Base-by-base conservation (phyloP, 208 protist species). In the Trypanosoma mega region DNA sequence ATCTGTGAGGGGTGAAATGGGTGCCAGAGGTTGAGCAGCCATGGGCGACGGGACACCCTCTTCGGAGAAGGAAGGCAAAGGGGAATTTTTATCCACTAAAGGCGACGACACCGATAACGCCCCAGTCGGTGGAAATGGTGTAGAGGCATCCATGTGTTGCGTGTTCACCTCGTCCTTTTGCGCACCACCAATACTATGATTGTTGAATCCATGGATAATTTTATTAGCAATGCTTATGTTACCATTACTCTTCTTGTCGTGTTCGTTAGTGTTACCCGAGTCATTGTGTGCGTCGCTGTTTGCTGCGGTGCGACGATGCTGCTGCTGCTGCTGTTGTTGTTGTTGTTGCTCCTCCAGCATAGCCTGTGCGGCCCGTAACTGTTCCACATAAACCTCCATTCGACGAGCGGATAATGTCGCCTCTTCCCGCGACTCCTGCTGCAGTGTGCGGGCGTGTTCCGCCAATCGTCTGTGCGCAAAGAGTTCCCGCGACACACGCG, bases 351-450 rank as follows among this genome's bases (percentile, higher is more conserved):
- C 53, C 16, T 47, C 29, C 27, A 51, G 2, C 39, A 21, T 44
- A 23, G 55, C 53, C 21, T 16, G 26, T 14, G 64, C 43, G 11
- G 0, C 27, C 8, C 49, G 47, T 20, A 81, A 8, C 30, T 73
- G 64, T 34, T 68, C 58, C 3, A 74, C 21, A 31, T 74, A 77
- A 29, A 39, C 36, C 45, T 68, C 52, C 68, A 90, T 72, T 23
- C 65, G 64, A 23, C 36, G 20, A 2, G 73, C 63, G 16, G 89
- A 48, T 26, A 76, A 29, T 41, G 39, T 20, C 16, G 78, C 78
- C 52, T 83, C 72, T 30, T 68, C 59, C 21, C 49, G 46, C 51
- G 78, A 64, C 6, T 65, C 57, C 16, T 63, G 50, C 26, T 86
- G 44, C 16, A 75, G 20, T 24, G 57, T 37, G 20, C 30, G 12